phyloP scores from a whole-genome alignment of 805 yeast genomes.

The Pichia gijzeniarum region DNA sequence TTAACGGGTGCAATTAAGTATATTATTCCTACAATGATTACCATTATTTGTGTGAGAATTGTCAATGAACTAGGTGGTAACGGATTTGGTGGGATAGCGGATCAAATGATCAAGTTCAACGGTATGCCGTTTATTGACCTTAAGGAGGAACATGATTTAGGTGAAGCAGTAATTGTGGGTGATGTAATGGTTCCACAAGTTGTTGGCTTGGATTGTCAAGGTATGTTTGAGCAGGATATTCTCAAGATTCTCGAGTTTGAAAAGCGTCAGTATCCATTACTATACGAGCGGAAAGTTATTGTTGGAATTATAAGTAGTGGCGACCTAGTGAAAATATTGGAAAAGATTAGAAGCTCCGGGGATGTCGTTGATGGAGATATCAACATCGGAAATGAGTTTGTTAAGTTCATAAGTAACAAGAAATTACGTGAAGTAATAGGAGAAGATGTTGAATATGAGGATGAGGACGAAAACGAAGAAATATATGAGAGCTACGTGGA shows the following conservation, averaged over 20 bases:
- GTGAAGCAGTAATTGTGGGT: slow-evolving; percentile 34
- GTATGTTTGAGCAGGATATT: slow-evolving; percentile 24
- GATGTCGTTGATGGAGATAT: slow-evolving; percentile 1
- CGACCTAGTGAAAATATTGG: slow-evolving; percentile 29
- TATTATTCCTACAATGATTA: slow-evolving; percentile 93
- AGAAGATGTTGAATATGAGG: neutral
- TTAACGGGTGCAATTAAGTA: slow-evolving; percentile 91
- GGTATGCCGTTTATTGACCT: slow-evolving; percentile 78
- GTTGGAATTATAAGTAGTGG: slow-evolving; percentile 41
- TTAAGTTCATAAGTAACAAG: slow-evolving; percentile 15
- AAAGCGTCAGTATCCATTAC: slow-evolving; percentile 43
- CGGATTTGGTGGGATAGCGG: slow-evolving; percentile 81
- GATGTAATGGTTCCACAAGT: slow-evolving; percentile 56
- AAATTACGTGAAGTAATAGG: neutral
- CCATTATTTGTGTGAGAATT: slow-evolving; percentile 78
- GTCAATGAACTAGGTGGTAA: slow-evolving; percentile 73
- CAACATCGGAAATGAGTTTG: neutral
- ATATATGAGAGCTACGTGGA: slow-evolving; percentile 30
- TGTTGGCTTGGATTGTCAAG: slow-evolving; percentile 34
- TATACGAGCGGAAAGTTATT: slow-evolving; percentile 29
- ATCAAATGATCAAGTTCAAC: slow-evolving; percentile 84
- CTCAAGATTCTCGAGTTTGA: neutral
- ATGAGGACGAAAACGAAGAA: slow-evolving; percentile 2
- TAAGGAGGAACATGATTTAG: slow-evolving; percentile 60
- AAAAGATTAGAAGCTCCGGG: neutral